Evolutionary conservation across 2,329 filamentous ascomycete species (phyloP).

Genomic region (Aciculosporium take): DNA sequence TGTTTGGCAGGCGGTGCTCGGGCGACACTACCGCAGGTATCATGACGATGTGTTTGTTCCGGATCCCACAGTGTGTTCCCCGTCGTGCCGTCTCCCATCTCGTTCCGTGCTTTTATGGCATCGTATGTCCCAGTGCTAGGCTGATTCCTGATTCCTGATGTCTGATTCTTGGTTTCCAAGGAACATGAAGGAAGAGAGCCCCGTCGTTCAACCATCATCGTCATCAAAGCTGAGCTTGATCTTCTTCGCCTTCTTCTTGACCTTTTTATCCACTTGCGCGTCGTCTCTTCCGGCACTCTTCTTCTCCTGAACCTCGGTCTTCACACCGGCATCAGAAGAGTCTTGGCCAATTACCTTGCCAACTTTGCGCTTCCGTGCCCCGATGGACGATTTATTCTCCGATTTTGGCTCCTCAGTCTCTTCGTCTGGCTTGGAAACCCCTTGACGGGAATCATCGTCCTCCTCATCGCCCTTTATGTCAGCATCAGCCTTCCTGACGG

Average conservation of each 20-base stretch:
- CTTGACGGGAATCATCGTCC: conserved; percentile 10
- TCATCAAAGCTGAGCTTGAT: conserved; percentile 56
- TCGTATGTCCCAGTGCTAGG: background rate
- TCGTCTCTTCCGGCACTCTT: conserved; percentile 9
- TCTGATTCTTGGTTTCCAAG: background rate
- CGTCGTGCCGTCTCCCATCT: background rate
- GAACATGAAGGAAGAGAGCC: background rate
- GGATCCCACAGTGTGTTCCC: background rate
- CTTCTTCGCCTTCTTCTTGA: conserved; percentile 45
- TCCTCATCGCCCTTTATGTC: conserved; percentile 12
- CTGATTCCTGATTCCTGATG: too few relatives aligned
- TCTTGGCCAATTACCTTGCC: conserved; percentile 22
- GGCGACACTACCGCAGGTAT: background rate
- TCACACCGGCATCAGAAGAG: conserved; percentile 14
- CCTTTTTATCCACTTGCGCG: conserved; percentile 17
- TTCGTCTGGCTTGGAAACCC: conserved; percentile 19
- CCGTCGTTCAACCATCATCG: conserved; percentile 31
- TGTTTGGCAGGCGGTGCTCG: background rate
- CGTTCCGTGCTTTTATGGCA: background rate
- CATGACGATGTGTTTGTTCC: background rate
- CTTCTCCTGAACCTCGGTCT: conserved; percentile 4
- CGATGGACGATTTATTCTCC: conserved; percentile 17
- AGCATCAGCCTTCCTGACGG: conserved; percentile 19
- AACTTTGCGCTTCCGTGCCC: conserved; percentile 40
- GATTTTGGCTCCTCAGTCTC: conserved; percentile 12